Base-by-base conservation (phyloP, 139 green algal genomes). In the Chlamydomonas sphaeroides region DNA sequence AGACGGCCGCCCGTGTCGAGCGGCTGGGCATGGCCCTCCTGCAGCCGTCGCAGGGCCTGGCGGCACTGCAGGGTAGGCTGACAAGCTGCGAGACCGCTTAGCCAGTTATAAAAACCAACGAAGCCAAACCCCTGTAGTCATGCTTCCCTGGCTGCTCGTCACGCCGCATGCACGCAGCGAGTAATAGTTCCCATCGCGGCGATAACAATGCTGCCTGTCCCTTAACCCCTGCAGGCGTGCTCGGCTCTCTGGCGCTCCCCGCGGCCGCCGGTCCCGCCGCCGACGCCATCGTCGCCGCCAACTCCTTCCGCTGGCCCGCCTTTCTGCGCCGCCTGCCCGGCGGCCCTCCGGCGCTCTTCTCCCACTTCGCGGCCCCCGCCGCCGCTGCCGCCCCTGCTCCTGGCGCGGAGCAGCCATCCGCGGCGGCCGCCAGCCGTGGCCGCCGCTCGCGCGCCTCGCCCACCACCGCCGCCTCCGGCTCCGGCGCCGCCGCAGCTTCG, bases 11-110 rank as follows among this genome's bases (percentile, higher is more conserved):
- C 36, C 69, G 74, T 30, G 80, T 96, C 84, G 89, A 91, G 90
- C 53, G 90, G 48, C 86, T 93, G 85, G 93, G 93, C 75, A 93
- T 95, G 87, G 80, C 76, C 33, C 72, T 95, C 25, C 67, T 97
- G 26, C 73, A 68, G 30, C 86, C 93, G 28, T 62, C 73, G 35
- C 42, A 76, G 36, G 94, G 93, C 21, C 75, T 97, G 70, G 69
- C 69, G 25, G 92, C 88, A 30, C 86, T 96, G 26, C 53, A 83
- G 33, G 45, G 45, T 53, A 10, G 45, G 14, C 45, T 10, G 14
- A 21, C 14, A 53, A 53, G 45, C 11, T 53, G 14, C 11, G 14
- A 53, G 45, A 53, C 45, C 14, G 45, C 11, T 53, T 53, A 14
- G 11, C 10, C 11, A 53, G 11, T 53, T 53, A 14, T n/a, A n/a